These are phyloP conservation scores for Camellia oleifera DNA, from an alignment of 179 eudicot genomes.

Conservation along the genomic window DNA sequence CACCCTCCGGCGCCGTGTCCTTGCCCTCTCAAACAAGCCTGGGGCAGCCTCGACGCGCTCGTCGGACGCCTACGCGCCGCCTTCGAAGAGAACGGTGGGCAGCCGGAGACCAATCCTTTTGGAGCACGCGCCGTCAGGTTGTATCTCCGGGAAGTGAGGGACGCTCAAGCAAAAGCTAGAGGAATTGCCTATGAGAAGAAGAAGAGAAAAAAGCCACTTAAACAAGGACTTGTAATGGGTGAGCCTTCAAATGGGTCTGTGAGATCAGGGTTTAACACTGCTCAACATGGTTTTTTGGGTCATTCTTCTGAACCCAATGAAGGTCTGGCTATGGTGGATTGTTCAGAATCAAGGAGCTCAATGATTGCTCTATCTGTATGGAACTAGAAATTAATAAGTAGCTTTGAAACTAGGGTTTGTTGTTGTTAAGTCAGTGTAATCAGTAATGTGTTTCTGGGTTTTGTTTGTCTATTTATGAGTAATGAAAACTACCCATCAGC, in stretches of 20 bases:
- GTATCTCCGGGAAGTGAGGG: conserved; percentile 69
- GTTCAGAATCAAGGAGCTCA: conserved; percentile 6
- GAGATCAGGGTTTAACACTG: not conserved
- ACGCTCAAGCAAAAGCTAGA: conserved; percentile 42
- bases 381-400: not conserved
- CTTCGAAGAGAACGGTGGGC: conserved; percentile 86
- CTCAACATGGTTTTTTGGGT: not conserved
- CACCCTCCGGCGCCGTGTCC: conserved; percentile 83
- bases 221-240: not conserved
- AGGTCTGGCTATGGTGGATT: conserved; percentile 2
- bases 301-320: not conserved
- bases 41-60: conserved; percentile 88
- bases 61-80: conserved; percentile 85
- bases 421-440: not conserved
- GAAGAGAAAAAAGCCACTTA: conserved; percentile 50
- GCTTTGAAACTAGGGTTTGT: not conserved
- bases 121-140: conserved; percentile 79
- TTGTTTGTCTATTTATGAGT: not conserved
- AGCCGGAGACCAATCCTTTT: conserved; percentile 74
- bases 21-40: conserved; percentile 83
- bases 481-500: no score
- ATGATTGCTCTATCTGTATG: conserved; percentile 6
- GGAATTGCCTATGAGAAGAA: conserved; percentile 87
- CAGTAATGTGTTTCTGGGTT: not conserved
- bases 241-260: not conserved